Evolutionary conservation across 2,329 filamentous ascomycete species (phyloP).

Genomic region (Colletotrichum echinochloae): DNA sequence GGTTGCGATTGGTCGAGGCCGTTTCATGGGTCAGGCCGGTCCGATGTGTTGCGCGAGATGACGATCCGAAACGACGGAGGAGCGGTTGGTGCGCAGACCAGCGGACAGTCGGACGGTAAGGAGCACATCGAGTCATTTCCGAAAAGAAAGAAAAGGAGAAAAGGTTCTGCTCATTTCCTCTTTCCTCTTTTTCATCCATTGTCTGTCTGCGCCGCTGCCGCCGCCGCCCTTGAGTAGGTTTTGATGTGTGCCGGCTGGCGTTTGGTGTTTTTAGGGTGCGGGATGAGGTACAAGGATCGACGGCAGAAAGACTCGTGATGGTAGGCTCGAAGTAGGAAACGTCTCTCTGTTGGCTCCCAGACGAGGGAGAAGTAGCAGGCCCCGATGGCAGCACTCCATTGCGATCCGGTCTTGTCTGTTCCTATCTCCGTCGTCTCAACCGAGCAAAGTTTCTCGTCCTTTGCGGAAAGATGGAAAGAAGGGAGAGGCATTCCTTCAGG

Average conservation of each 20-base stretch:
- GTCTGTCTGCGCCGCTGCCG: too few species aligned
- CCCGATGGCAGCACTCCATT: slow-evolving; percentile 24
- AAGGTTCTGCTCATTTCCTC: background rate
- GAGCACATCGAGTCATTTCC: slow-evolving; percentile 15
- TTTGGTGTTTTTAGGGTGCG: slow-evolving; percentile 17
- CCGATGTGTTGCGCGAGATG: slow-evolving; percentile 7
- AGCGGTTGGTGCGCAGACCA: slow-evolving; percentile 27
- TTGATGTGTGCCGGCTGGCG: background rate
- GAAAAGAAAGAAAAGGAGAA: too few species aligned
- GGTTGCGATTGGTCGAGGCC: slow-evolving; percentile 27
- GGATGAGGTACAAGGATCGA: background rate
- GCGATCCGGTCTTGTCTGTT: slow-evolving; percentile 6
- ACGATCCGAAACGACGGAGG: slow-evolving; percentile 28
- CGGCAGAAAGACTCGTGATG: slow-evolving; percentile 26
- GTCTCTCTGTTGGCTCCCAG: background rate
- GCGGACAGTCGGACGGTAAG: background rate
- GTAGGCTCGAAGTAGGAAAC: slow-evolving; percentile 31
- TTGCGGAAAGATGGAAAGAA: background rate
- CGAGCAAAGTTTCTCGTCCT: background rate
- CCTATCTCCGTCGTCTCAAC: slow-evolving; percentile 12
- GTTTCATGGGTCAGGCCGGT: slow-evolving; percentile 24
- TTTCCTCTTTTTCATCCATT: background rate
- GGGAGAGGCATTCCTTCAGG: background rate
- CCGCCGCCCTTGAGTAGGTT: background rate
- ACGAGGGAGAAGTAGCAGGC: slow-evolving; percentile 11